Evolutionary conservation across 495 filamentous ascomycete genomes (phyloP).

Genomic region (Elaphomyces granulatus): DNA sequence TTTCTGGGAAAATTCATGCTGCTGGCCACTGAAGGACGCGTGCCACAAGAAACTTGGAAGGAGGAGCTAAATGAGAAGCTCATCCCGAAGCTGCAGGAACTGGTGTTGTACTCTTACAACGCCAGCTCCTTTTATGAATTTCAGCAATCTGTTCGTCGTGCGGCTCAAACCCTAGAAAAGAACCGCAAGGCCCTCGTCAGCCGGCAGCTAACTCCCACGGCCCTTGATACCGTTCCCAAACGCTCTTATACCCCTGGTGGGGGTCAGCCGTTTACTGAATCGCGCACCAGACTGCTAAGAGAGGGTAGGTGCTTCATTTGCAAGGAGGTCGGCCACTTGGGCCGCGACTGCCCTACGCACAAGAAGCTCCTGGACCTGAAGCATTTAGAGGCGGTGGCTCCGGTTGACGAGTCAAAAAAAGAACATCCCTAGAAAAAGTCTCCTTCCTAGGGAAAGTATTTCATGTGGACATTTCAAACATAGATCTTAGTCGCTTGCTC

Average conservation of each 20-base stretch:
- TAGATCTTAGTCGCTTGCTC: slow-evolving; percentile 1
- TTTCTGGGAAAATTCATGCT: slow-evolving; percentile 4
- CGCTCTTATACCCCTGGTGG: too few species aligned
- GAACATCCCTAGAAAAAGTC: slow-evolving; percentile 2
- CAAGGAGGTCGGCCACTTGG: neutral
- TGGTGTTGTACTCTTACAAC: neutral
- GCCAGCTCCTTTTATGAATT: neutral
- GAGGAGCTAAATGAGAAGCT: slow-evolving; percentile 1
- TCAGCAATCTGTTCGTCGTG: neutral
- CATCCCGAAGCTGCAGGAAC: neutral
- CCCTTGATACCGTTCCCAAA: too few species aligned
- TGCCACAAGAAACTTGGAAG: slow-evolving; percentile 1
- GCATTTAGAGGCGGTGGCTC: neutral
- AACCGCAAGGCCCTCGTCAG: too few species aligned
- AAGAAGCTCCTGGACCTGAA: too few species aligned
- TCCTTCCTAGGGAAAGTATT: neutral
- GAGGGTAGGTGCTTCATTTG: slow-evolving; percentile 3
- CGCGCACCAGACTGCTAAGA: too few species aligned
- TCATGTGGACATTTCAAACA: neutral
- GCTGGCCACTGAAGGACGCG: neutral
- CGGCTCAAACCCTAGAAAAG: too few species aligned
- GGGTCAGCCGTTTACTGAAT: too few species aligned
- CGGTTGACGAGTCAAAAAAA: neutral
- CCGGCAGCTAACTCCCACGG: too few species aligned
- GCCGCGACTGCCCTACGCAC: neutral